These are phyloP conservation scores for Fusarium austroafricanum DNA, from an alignment of 2,329 filamentous ascomycete species.

Conservation along the genomic window DNA sequence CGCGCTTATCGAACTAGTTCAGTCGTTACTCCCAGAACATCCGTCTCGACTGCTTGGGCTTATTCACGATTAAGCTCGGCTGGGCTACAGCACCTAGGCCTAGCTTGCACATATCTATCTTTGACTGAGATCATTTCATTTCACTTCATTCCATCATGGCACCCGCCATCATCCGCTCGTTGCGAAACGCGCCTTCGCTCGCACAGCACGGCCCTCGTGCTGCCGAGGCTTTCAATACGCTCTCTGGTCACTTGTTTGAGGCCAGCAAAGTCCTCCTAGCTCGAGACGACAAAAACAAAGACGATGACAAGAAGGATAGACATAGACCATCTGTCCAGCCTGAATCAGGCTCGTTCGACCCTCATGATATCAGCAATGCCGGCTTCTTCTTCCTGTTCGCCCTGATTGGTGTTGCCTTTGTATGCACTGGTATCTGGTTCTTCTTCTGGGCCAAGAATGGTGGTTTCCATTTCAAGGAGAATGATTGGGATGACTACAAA, in stretches of 20 bases:
- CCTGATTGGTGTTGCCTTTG: constrained; percentile 81
- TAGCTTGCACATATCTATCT: constrained; percentile 22
- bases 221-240: constrained; percentile 44
- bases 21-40: neutral
- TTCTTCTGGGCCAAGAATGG: constrained; percentile 99
- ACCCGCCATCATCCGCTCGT: constrained; percentile 52
- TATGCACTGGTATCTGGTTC: constrained; percentile 88
- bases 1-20: neutral
- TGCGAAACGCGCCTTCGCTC: constrained; percentile 48
- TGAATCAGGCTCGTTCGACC: constrained; percentile 62
- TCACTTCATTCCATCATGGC: constrained; percentile 51
- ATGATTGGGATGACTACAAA: constrained; percentile 99
- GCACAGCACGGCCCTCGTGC: constrained; percentile 29
- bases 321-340: constrained; percentile 54
- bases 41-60: constrained; percentile 14
- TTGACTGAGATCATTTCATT: constrained; percentile 39
- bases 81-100: constrained; percentile 47
- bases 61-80: constrained; percentile 38
- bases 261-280: constrained; percentile 57
- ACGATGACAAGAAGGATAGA: constrained; percentile 46
- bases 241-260: constrained; percentile 56
- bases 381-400: constrained; percentile 89
- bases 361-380: constrained; percentile 70
- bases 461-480: constrained; percentile 85
- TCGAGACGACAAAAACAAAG: constrained; percentile 51